These are phyloP conservation scores for Malus hybrid DNA, from an alignment of 331 rosid genomes.

Conservation along the genomic window DNA sequence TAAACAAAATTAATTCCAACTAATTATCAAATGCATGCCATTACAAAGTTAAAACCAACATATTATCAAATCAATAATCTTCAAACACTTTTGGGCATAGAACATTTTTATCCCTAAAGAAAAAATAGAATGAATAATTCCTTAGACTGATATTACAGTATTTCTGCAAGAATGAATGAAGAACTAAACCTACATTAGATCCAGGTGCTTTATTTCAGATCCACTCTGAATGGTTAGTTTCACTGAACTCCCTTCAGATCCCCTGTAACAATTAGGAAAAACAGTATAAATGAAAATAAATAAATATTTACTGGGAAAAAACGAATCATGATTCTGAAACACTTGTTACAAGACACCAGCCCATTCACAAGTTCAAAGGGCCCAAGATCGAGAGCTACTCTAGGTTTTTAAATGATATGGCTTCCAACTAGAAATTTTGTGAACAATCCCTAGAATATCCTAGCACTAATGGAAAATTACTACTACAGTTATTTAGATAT, in stretches of 20 bases:
- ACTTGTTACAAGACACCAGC: background rate
- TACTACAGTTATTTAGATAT: background rate
- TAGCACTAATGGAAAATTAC: background rate
- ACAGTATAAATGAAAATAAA: no score
- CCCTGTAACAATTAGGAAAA: conserved; percentile 46
- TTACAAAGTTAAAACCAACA: background rate
- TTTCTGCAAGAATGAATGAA: background rate
- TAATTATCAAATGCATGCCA: no score
- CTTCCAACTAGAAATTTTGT: background rate
- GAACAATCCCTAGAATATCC: background rate
- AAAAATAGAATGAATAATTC: no score
- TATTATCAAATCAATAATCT: no score
- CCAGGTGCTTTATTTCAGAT: conserved; percentile 51
- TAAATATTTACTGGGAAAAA: background rate
- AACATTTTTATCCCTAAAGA: no score
- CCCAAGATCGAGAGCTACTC: background rate
- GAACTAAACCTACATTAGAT: conserved; percentile 43
- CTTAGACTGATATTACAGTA: background rate
- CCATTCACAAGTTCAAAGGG: background rate
- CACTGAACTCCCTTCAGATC: conserved; percentile 84
- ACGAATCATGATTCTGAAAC: background rate
- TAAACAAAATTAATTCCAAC: no score
- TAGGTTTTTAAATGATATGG: background rate
- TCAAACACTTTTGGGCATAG: no score
- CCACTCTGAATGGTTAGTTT: conserved; percentile 76